Percentiles rank a stretch among this genome's conserved stretches.
These are phyloP conservation scores for Monotropa hypopitys DNA, from an alignment of 179 eudicot species.

Conservation along the genomic window DNA sequence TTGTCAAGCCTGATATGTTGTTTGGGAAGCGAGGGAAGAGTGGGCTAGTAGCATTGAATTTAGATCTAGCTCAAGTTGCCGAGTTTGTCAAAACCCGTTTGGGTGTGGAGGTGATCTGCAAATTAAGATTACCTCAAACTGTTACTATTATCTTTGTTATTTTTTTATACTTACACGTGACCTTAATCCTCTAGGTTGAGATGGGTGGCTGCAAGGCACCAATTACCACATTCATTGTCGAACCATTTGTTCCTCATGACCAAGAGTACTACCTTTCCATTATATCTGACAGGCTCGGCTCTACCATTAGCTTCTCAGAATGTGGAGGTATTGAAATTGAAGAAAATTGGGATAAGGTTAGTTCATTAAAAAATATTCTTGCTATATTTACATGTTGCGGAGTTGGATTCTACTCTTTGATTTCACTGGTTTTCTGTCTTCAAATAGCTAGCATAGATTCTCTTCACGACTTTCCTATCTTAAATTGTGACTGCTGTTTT, in stretches of 20 bases:
- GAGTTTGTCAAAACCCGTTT: conserved; percentile 66
- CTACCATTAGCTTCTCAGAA: conserved; percentile 57
- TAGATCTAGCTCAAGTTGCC: conserved; percentile 79
- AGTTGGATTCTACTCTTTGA: neutral
- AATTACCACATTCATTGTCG: conserved; percentile 77
- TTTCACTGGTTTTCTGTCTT: neutral
- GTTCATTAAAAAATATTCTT: conserved; percentile 27
- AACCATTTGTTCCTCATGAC: conserved; percentile 74
- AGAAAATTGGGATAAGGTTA: conserved; percentile 73
- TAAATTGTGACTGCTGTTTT: neutral
- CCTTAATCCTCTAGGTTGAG: conserved; percentile 43
- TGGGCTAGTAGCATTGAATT: conserved; percentile 75
- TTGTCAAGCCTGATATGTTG: conserved; percentile 88
- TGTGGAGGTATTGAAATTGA: conserved; percentile 71
- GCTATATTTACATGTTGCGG: conserved; percentile 51
- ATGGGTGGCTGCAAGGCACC: conserved; percentile 84
- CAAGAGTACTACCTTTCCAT: conserved; percentile 67
- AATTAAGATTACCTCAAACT: neutral
- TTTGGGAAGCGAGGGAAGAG: conserved; percentile 95
- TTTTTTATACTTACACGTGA: neutral
- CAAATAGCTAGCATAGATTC: neutral
- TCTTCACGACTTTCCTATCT: neutral
- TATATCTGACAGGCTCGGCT: conserved; percentile 60
- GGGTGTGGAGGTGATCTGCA: conserved; percentile 50
- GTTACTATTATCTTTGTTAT: neutral